phyloP scores from a whole-genome alignment of 495 filamentous ascomycete species.

The Tricharina praecox region DNA sequence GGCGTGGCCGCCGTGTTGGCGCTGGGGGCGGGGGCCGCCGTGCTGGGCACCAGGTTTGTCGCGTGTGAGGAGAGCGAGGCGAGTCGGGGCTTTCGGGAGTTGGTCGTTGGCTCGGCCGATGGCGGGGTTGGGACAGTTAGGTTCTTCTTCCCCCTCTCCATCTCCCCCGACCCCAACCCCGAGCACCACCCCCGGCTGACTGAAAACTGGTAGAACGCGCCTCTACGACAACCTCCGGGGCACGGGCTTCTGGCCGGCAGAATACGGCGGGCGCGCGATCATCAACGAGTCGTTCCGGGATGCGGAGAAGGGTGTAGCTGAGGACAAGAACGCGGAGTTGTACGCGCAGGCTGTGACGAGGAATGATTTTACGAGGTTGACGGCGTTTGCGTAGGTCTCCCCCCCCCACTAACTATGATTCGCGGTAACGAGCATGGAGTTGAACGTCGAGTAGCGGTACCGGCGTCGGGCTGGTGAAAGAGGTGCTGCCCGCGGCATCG shows the following conservation, averaged over 20 bases:
- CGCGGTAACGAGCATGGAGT: too few relatives aligned
- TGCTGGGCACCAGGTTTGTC: slow-evolving; percentile 54
- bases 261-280: slow-evolving; percentile 45
- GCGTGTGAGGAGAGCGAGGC: slow-evolving; percentile 48
- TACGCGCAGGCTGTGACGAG: slow-evolving; percentile 40
- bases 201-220: slow-evolving; percentile 35
- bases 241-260: slow-evolving; percentile 48
- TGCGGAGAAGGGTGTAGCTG: slow-evolving; percentile 35
- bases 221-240: slow-evolving; percentile 57
- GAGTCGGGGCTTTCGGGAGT: slow-evolving; percentile 40
- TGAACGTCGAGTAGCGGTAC: too few relatives aligned
- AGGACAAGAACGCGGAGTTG: slow-evolving; percentile 37
- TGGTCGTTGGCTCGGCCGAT: slow-evolving; percentile 43
- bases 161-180: too few relatives aligned
- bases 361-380: slow-evolving; percentile 44
- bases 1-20: slow-evolving; percentile 46
- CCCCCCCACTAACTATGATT: too few relatives aligned
- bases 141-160: too few relatives aligned
- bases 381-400: slow-evolving; percentile 43
- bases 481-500: slow-evolving; percentile 58
- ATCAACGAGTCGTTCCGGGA: slow-evolving; percentile 47
- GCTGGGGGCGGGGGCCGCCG: slow-evolving; percentile 49
- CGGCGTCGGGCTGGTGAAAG: slow-evolving; percentile 47
- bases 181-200: too few relatives aligned
- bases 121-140: slow-evolving; percentile 47